phyloP scores from a whole-genome alignment of 2,329 filamentous ascomycete species.

The Aspergillus amoenus region DNA sequence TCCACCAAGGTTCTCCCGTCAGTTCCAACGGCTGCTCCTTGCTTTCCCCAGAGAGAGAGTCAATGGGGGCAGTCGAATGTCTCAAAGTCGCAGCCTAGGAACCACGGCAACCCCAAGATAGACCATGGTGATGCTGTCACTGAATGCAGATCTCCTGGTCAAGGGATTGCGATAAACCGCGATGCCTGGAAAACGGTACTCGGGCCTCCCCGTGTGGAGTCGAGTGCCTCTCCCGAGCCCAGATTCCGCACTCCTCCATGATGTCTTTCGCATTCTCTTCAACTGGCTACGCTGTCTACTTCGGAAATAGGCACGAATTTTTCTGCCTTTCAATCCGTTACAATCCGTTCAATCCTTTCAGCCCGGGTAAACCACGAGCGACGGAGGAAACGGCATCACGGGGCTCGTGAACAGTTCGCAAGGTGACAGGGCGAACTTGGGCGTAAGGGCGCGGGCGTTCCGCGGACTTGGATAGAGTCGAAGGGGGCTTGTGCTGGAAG shows the following conservation, averaged over 20 bases:
- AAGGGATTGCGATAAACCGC: neutral
- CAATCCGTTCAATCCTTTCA: neutral
- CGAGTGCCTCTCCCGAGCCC: neutral
- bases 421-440: constrained; percentile 1
- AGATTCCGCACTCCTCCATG: neutral
- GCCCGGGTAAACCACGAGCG: neutral
- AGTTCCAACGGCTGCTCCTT: too few species aligned
- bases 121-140: neutral
- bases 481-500: neutral
- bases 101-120: neutral
- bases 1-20: too few species aligned
- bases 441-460: neutral
- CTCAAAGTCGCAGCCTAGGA: neutral
- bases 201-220: neutral
- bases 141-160: neutral
- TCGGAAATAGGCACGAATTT: constrained; percentile 11
- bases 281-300: neutral
- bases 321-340: constrained; percentile 10
- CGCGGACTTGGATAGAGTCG: neutral
- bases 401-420: neutral
- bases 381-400: neutral
- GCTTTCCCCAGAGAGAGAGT: too few species aligned
- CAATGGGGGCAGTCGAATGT: neutral
- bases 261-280: neutral
- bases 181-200: neutral